Base-by-base conservation (phyloP, 1,284 basidiomycete species). In the Peniophora sp. region DNA sequence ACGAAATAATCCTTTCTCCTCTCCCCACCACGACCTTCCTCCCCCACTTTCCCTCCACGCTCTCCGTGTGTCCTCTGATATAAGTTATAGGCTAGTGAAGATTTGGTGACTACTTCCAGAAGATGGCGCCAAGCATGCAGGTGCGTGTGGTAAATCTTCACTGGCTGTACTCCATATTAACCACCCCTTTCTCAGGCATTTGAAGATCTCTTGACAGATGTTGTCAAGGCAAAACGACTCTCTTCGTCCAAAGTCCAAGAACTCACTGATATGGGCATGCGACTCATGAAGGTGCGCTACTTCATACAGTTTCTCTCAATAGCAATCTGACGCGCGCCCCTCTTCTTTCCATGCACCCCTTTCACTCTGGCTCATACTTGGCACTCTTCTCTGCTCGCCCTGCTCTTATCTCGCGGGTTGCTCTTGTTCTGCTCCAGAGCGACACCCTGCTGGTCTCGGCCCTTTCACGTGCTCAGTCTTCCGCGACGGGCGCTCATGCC, bases 371-470 rank as follows among this genome's bases (percentile, higher is more conserved):
- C 24, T 35, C 17, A 32, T 23, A 24, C 45, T 41, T 41, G 5
- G 37, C 15, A 5, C 37, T 41, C 37, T 15, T 32, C 5, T 32
- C 27, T 32, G 27, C 23, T 35, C 42, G n/a, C 23, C 39, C 37
- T 20, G 45, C 23, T 45, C 44, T 39, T 45, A n/a, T n/a, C n/a
- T 49, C 50, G 50, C 47, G 47, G 47, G 51, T 49, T 56, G 35
- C 18, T 24, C 42, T 34, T 11, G 45, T 44, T 44, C 47, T 49
- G 43, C 49, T 47, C 10, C 62, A 94, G 88, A 69, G 84, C 57
- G 92, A 95, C 68, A 87, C 88, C 6, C 81, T 89, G 60, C 73
- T 96, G 50, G 88, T 96, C 47, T 88, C 91, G 24, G 77, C 83
- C 49, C 75, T 97, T 39, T 93, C 88, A 65, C 85, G 87, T 49